Evolutionary conservation across 805 yeast species (phyloP), one percentile per base, ranked within the genome.

Genomic region (Brettanomyces naardenensis): DNA sequence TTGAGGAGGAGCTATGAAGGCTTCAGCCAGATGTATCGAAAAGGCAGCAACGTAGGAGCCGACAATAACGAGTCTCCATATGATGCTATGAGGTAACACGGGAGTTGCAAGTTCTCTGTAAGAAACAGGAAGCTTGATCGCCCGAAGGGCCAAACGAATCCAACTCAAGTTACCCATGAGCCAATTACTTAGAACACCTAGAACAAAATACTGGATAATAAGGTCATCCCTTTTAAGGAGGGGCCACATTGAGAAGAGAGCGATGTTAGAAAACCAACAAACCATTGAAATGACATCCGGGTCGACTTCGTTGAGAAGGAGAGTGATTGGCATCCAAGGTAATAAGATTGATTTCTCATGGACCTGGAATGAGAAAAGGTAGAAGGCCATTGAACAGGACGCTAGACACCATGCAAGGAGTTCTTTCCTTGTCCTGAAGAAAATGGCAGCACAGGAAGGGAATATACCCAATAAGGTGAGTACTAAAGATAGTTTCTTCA

Each of bases 271-370:
- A 43, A 90, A 75, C 97, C 97, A 92, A 37, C 79, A 77, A 2
- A 85, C 75, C 63, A 86, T 73, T 3, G 90, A 76, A n/a, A 78
- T 68, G 15, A 76, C 73, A 44, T 75, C 67, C 31, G 77, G 65
- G 41, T 75, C 75, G 27, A 75, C 73, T 22, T 69, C 63, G 33
- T 75, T 66, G 46, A 73, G 64, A 6, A 89, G 60, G 39, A 92
- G 62, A 0, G 92, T 76, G 9, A 87, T 74, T 4, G 97, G 97
- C 49, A 92, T 55, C 46, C 92, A 67, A 1, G 98, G 97, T 3
- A 92, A 72, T 41, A 92, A 62, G 13, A 92, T 89, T 0, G 92
- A 75, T 61, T 92, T 92, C 61, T 92, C 97, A 56, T 92, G 98
- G 4, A 92, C 97, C 57, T 90, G 97, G 66, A 87, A 92, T 23